Evolutionary conservation across 805 yeast genomes (phyloP).

Genomic region (Cyberlindnera mycetangii): DNA sequence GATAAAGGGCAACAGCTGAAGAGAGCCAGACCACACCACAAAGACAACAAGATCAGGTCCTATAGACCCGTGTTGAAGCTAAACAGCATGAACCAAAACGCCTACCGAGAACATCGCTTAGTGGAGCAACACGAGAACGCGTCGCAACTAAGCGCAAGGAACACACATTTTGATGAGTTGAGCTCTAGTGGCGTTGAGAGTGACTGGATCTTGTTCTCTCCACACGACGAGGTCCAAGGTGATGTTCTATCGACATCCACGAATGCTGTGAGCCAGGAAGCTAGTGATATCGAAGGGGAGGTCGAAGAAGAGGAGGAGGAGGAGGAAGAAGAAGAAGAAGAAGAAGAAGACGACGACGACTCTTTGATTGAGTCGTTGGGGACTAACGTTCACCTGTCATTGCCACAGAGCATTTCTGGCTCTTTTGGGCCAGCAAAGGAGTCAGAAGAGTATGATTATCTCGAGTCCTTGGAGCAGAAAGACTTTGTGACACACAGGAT

Average conservation of each 20-base stretch:
- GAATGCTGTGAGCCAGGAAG: constrained; percentile 3
- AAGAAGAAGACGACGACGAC: constrained; percentile 27
- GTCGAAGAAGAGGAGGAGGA: constrained; percentile 8
- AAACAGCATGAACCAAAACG: constrained; percentile 14
- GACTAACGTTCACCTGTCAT: constrained; percentile 14
- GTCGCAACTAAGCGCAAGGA: not conserved
- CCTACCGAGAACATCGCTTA: constrained; percentile 4
- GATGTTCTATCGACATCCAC: constrained; percentile 22
- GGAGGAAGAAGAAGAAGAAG: constrained; percentile 19
- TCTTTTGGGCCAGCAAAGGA: constrained; percentile 8
- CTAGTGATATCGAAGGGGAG: too few relatives aligned
- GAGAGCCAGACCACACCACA: too few relatives aligned
- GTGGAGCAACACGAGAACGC: constrained; percentile 3
- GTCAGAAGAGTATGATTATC: constrained; percentile 10
- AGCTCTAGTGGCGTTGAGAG: constrained; percentile 26
- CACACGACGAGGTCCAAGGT: constrained; percentile 12
- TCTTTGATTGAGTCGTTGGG: constrained; percentile 27
- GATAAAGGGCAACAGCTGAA: too few relatives aligned
- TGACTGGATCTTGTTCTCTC: constrained; percentile 29
- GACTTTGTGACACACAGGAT: constrained; percentile 26
- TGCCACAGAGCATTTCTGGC: constrained; percentile 13
- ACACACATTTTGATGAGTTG: constrained; percentile 17
- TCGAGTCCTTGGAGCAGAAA: constrained; percentile 13
- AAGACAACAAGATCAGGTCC: too few relatives aligned
- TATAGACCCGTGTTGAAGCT: too few relatives aligned